Percentiles rank a stretch among this genome's conserved stretches.
Conservation (phyloP, 129 eudicot species). For the Kitagawia praeruptora region DNA sequence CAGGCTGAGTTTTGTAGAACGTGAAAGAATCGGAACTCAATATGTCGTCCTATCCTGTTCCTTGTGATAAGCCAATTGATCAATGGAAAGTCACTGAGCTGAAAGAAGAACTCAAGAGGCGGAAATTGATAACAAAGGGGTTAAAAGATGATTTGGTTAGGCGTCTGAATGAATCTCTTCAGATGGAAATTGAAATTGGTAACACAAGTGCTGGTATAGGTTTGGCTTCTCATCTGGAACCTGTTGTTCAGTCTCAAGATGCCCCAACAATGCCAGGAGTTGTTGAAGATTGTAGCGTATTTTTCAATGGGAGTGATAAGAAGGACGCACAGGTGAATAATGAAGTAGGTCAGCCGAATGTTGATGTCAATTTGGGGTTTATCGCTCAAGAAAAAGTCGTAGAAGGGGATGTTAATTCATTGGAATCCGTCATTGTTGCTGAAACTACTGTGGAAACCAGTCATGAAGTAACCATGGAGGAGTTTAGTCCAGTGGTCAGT, state of each 20-base stretch:
- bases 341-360: constrained; percentile 17
- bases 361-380: constrained; percentile 21
- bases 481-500: constrained; percentile 26
- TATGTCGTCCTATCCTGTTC: constrained; percentile 57
- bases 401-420: constrained; percentile 22
- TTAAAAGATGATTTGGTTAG: constrained; percentile 73
- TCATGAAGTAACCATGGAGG: constrained; percentile 14
- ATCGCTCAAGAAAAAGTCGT: constrained; percentile 16
- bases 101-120: constrained; percentile 82
- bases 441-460: constrained; percentile 8
- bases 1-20: constrained; percentile 18
- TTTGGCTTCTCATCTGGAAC: constrained; percentile 14
- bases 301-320: constrained; percentile 5
- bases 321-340: constrained; percentile 14
- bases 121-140: constrained; percentile 55
- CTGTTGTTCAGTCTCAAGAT: constrained; percentile 30
- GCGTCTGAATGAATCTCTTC: constrained; percentile 70
- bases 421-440: constrained; percentile 20
- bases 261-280: constrained; percentile 4
- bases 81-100: constrained; percentile 93
- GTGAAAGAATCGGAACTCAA: constrained; percentile 12
- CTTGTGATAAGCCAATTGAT: constrained; percentile 65
- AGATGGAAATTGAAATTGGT: constrained; percentile 33
- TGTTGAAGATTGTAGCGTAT: constrained; percentile 18
- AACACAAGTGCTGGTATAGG: constrained; percentile 21